These are phyloP conservation scores for Ascochyta viciae-villosae DNA, from an alignment of 2,329 filamentous ascomycete genomes.

Conservation along the genomic window DNA sequence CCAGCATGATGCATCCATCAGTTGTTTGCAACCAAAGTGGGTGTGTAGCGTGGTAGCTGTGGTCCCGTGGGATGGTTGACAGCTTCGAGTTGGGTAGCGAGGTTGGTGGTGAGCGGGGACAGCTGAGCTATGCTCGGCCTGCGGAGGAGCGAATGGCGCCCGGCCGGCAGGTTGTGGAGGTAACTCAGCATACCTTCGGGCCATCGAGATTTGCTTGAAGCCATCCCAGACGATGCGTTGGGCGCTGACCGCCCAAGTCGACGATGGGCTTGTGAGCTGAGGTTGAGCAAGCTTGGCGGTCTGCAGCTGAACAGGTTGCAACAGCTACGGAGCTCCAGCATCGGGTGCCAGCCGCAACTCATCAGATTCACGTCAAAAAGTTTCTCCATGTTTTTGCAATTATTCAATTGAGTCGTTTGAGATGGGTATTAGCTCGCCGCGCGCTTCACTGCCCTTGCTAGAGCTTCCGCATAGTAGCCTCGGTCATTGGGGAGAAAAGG, in stretches of 20 bases:
- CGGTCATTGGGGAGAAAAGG: constrained; percentile 36
- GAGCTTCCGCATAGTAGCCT: constrained; percentile 32
- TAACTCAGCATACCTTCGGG: not conserved
- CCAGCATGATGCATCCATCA: no score
- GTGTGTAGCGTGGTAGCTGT: not conserved
- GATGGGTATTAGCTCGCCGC: constrained; percentile 27
- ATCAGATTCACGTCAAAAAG: constrained; percentile 26
- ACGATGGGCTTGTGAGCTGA: constrained; percentile 22
- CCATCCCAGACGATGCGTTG: constrained; percentile 13
- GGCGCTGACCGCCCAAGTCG: not conserved
- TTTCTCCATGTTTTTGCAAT: constrained; percentile 25
- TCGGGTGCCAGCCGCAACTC: constrained; percentile 21
- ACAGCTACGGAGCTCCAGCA: constrained; percentile 25
- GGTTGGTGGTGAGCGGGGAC: not conserved
- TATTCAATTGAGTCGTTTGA: constrained; percentile 41
- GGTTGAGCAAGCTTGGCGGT: constrained; percentile 42
- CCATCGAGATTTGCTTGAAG: constrained; percentile 3
- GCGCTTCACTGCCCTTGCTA: constrained; percentile 35
- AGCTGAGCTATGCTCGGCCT: not conserved
- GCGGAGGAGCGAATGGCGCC: not conserved
- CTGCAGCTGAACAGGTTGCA: constrained; percentile 33
- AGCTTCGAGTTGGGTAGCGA: not conserved
- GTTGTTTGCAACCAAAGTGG: not conserved
- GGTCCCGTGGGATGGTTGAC: not conserved
- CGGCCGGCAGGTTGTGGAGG: not conserved